Evolutionary conservation across 345 rosid genomes (phyloP).

Genomic region (Populus simonii): DNA sequence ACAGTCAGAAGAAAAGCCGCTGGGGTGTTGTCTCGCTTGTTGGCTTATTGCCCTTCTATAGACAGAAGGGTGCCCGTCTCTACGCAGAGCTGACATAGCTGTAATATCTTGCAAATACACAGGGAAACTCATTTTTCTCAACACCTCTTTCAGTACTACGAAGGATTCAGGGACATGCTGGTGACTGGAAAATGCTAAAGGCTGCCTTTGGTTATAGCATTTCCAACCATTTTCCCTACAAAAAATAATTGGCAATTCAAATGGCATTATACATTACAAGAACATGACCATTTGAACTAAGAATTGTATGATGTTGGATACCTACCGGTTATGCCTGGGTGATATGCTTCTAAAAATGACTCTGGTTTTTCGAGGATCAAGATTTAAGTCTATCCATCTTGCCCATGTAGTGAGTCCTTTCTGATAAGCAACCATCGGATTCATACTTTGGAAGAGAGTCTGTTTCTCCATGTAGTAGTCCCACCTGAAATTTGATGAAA

Average conservation of each 20-base stretch:
- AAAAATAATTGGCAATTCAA: neutral
- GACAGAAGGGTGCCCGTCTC: slow-evolving; percentile 94
- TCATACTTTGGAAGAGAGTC: slow-evolving; percentile 41
- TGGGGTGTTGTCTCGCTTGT: slow-evolving; percentile 45
- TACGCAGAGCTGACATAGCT: slow-evolving; percentile 68
- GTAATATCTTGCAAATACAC: slow-evolving; percentile 77
- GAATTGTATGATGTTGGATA: neutral
- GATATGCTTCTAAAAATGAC: slow-evolving; percentile 72
- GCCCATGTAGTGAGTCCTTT: slow-evolving; percentile 76
- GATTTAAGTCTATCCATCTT: slow-evolving; percentile 60
- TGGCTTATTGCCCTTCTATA: slow-evolving; percentile 56
- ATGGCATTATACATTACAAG: neutral
- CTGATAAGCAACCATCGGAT: slow-evolving; percentile 66
- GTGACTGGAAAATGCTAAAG: slow-evolving; percentile 54
- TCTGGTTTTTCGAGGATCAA: slow-evolving; percentile 49
- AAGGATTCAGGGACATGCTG: slow-evolving; percentile 60
- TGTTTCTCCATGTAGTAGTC: slow-evolving; percentile 66
- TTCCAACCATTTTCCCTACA: slow-evolving; percentile 78
- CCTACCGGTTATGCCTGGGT: slow-evolving; percentile 64
- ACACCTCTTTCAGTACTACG: slow-evolving; percentile 62
- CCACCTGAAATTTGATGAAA: slow-evolving; percentile 45
- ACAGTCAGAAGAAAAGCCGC: slow-evolving; percentile 61
- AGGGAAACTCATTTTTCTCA: slow-evolving; percentile 67
- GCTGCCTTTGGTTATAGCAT: slow-evolving; percentile 79
- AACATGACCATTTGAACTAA: neutral